Conservation (phyloP, 2,329 filamentous ascomycete species). For the Bipolaris cookei region DNA sequence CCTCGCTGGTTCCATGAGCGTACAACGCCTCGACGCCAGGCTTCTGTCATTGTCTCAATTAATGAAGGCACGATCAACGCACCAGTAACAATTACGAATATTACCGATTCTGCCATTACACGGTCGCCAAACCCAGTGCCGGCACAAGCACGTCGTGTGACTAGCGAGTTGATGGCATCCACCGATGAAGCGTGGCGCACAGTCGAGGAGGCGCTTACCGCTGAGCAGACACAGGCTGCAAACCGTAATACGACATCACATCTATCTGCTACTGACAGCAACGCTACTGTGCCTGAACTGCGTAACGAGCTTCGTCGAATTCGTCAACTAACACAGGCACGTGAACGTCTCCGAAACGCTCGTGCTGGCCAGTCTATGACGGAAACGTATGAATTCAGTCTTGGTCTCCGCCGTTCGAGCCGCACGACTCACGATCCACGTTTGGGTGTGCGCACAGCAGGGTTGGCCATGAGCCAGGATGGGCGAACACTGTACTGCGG, state of each 20-base stretch:
- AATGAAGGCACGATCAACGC: slow-evolving; percentile 35
- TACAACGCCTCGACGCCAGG: slow-evolving; percentile 46
- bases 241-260: slow-evolving; percentile 22
- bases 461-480: slow-evolving; percentile 57
- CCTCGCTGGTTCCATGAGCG: slow-evolving; percentile 30
- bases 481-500: slow-evolving; percentile 56
- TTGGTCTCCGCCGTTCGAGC: slow-evolving; percentile 34
- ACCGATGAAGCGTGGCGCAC: slow-evolving; percentile 56
- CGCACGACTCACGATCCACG: slow-evolving; percentile 38
- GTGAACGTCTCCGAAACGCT: slow-evolving; percentile 46
- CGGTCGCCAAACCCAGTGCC: slow-evolving; percentile 40
- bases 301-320: slow-evolving; percentile 44
- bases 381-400: slow-evolving; percentile 34
- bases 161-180: slow-evolving; percentile 40
- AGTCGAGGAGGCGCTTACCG: slow-evolving; percentile 56
- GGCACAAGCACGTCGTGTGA: slow-evolving; percentile 41
- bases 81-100: slow-evolving; percentile 29
- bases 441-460: slow-evolving; percentile 54
- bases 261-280: slow-evolving; percentile 19
- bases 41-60: slow-evolving; percentile 50
- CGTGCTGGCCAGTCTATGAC: slow-evolving; percentile 35
- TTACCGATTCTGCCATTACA: slow-evolving; percentile 40
- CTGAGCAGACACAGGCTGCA: slow-evolving; percentile 39
- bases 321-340: slow-evolving; percentile 46
- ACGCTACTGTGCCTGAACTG: slow-evolving; percentile 39